Evolutionary conservation across 805 yeast species (phyloP), one percentile per base, ranked within the genome.

Genomic region (Torulaspora gathmanii): DNA sequence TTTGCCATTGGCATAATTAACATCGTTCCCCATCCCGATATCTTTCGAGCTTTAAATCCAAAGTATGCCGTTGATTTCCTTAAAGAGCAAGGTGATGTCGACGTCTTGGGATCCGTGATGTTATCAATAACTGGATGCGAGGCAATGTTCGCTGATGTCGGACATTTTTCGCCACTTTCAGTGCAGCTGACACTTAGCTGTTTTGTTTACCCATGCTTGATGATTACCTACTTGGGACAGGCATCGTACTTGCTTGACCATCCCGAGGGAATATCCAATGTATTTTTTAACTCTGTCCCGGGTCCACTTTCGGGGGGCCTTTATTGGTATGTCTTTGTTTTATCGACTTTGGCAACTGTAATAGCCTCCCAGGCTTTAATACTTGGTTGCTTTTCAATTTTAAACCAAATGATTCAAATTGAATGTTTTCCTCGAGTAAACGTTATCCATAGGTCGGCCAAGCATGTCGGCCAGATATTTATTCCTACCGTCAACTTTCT

Each of bases 71-170:
- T 20, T 6, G 23, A 20, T 6, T 20, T 20, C 23, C 23, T 20
- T 6, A 20, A 6, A 20, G 23, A 20, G 6, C 4, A 20, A 20
- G 23, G 23, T 56, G 70, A 69, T 16, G 62, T 74, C 23, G 77
- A 72, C 54, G 63, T 69, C 2, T 63, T 79, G 26, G 71, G 77
- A 9, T 73, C 77, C 3, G 75, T 77, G 3, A 71, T 79, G 75
- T 70, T 79, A 35, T 66, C 79, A 1, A 61, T 79, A 20, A 78
- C 85, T 0, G 84, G 84, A 26, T 67, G 76, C 3, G 84, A 79
- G 51, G 82, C 83, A 5, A 74, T 79, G 79, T 80, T 79, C 63
- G 81, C 83, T 1, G 83, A 79, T 59, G 67, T 78, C 40, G 79
- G 82, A 3, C 81, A 76, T 54, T 76, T 78, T 54, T 78, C 80